These are phyloP conservation scores for Cyclocybe cylindracea DNA, from an alignment of 768 basidiomycete genomes.

Conservation along the genomic window DNA sequence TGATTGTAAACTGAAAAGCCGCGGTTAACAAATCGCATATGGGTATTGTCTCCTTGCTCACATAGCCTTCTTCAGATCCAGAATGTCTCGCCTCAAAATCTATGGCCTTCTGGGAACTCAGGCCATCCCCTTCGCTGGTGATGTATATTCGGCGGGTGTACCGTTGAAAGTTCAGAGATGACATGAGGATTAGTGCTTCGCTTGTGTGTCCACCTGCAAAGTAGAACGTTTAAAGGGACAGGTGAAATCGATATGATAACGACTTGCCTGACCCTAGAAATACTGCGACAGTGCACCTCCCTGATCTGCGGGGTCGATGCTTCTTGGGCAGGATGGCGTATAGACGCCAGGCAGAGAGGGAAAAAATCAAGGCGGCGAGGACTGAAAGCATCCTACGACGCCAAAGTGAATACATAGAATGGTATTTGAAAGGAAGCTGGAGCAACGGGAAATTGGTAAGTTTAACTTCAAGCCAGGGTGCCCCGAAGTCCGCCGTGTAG, in stretches of 20 bases:
- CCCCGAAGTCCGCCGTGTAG: no score
- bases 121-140: constrained; percentile 74
- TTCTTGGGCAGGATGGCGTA: constrained; percentile 27
- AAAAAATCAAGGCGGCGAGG: neutral
- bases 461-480: no score
- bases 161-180: constrained; percentile 69
- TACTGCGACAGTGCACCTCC: constrained; percentile 60
- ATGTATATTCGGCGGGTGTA: constrained; percentile 83
- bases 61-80: constrained; percentile 13
- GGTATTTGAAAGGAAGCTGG: no score
- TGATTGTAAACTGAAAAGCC: constrained; percentile 42
- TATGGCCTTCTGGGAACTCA: constrained; percentile 74
- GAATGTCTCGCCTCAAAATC: constrained; percentile 53
- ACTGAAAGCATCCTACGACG: neutral
- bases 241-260: constrained; percentile 1
- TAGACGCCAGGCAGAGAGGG: constrained; percentile 27
- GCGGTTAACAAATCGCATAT: neutral
- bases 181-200: constrained; percentile 77
- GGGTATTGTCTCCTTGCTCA: constrained; percentile 5
- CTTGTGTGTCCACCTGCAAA: constrained; percentile 87
- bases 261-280: constrained; percentile 90
- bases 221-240: neutral
- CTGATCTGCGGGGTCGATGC: constrained; percentile 6
- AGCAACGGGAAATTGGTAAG: no score
- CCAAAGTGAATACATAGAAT: neutral